These are phyloP conservation scores for Neurospora sp. DNA, from an alignment of 2,329 filamentous ascomycete species.

Conservation along the genomic window DNA sequence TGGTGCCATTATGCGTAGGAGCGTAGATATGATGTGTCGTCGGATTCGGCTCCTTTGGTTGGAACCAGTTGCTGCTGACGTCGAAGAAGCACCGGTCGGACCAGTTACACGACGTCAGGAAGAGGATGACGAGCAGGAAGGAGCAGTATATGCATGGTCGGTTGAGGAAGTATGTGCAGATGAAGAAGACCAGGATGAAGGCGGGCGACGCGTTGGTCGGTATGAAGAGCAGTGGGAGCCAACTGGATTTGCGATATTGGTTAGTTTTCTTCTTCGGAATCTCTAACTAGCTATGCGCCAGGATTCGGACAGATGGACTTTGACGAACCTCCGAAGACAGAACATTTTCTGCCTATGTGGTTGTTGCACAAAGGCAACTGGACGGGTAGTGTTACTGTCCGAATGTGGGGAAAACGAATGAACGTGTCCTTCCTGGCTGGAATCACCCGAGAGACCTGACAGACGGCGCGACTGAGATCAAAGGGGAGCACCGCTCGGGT, in stretches of 20 bases:
- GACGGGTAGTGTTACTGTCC: not conserved
- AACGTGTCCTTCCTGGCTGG: not conserved
- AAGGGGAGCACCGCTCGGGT: not conserved
- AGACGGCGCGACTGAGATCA: not conserved
- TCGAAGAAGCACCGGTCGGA: conserved; percentile 89
- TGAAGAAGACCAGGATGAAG: conserved; percentile 81
- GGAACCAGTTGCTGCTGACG: conserved; percentile 85
- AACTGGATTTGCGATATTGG: conserved; percentile 40
- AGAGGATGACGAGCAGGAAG: conserved; percentile 86
- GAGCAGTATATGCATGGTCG: conserved; percentile 97
- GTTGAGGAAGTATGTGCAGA: conserved; percentile 92
- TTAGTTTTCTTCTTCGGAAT: not conserved
- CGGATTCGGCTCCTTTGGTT: conserved; percentile 47
- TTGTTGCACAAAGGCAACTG: not conserved
- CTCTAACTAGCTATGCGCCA: not conserved
- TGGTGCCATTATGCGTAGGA: conserved; percentile 9
- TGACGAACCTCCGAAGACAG: conserved; percentile 46
- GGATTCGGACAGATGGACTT: not conserved
- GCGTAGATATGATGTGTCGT: not conserved
- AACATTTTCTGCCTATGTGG: conserved; percentile 37
- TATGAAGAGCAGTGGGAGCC: conserved; percentile 81
- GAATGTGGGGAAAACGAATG: not conserved
- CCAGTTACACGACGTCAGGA: conserved; percentile 85
- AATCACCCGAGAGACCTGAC: not conserved
- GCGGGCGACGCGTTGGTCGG: conserved; percentile 76